Base-by-base conservation (phyloP, 1,284 basidiomycete species). In the Pseudozyma pruni region DNA sequence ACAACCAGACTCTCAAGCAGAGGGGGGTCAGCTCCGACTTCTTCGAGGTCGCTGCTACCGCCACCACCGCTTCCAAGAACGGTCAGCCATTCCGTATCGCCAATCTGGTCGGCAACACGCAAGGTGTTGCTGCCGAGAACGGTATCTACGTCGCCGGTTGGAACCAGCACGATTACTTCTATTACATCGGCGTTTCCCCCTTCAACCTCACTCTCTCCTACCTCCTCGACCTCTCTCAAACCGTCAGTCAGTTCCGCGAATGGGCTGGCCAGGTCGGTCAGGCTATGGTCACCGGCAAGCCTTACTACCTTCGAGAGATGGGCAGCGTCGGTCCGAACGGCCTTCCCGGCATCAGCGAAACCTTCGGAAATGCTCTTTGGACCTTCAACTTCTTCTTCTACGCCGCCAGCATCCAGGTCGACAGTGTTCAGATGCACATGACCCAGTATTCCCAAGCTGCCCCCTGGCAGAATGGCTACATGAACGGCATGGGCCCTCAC, bases 91-190 rank as follows among this genome's bases (percentile, higher is more conserved):
- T 54, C 62, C 70, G 70, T 27, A 75, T 76, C 41, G 41, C 59
- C 19, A 70, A 75, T 38, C 66, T 76, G 20, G 70, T 75, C 53
- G 50, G 57, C 33, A 66, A 57, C 47, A 58, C 73, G 2, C 45
- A 46, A 17, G 73, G 62, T 31, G 69, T 76, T 31, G 75, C 72
- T 13, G 38, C 54, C 16, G 59, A 73, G 23, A 75, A 76, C 37
- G 75, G 75, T 35, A 67, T 76, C 58, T 76, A 68, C 38, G 70
- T 76, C 35, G 72, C 72, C 16, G 75, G 75, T 11, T 76, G 75
- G 75, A 76, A 75, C 34, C 75, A 76, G 63, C 75, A 76, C 58
- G 75, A 76, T 49, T 76, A 76, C 60, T 76, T 56, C 54, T 76
- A 75, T 47, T 76, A 76, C 54, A 44, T 76, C 29, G 44, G 41